phyloP scores from a whole-genome alignment of 108 stramenopile species.

The Discostella stelligeroides region DNA sequence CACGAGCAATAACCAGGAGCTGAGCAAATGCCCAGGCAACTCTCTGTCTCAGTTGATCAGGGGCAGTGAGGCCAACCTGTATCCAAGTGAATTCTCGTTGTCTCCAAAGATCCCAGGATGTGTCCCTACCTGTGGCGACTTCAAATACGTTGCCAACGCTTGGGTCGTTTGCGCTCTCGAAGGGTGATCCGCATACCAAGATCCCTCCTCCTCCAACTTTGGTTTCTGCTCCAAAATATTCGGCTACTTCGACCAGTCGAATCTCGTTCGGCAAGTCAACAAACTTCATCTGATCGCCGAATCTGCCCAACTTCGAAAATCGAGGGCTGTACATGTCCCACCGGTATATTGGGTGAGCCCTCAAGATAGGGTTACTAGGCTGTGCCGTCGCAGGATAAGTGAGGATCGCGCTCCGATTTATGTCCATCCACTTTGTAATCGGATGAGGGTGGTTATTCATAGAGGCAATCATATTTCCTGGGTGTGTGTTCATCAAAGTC shows the following conservation, averaged over 20 bases:
- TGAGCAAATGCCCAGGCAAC: slow-evolving; percentile 76
- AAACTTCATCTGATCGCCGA: slow-evolving; percentile 37
- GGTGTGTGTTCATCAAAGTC: slow-evolving; percentile 35
- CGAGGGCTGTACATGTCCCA: slow-evolving; percentile 34
- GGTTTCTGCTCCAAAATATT: slow-evolving; percentile 37
- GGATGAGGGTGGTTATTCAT: slow-evolving; percentile 44
- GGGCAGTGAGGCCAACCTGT: slow-evolving; percentile 55
- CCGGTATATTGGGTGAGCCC: slow-evolving; percentile 38
- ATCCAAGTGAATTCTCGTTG: slow-evolving; percentile 63
- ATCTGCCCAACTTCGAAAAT: slow-evolving; percentile 36
- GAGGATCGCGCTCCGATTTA: slow-evolving; percentile 19
- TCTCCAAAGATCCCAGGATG: slow-evolving; percentile 34
- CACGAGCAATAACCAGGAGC: slow-evolving; percentile 55
- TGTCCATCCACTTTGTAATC: slow-evolving; percentile 49
- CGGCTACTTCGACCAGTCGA: slow-evolving; percentile 39
- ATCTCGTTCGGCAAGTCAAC: slow-evolving; percentile 43
- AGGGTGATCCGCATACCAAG: slow-evolving; percentile 68
- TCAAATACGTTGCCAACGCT: slow-evolving; percentile 29
- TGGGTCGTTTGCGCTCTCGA: slow-evolving; percentile 61
- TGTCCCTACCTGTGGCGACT: slow-evolving; percentile 26
- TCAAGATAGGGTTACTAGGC: slow-evolving; percentile 10
- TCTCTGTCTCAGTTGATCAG: slow-evolving; percentile 80
- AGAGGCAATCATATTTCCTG: slow-evolving; percentile 42
- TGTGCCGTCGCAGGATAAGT: slow-evolving; percentile 19
- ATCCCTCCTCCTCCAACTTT: slow-evolving; percentile 24